phyloP scores from a whole-genome alignment of 306 rosid species.

The Quercus parvula region DNA sequence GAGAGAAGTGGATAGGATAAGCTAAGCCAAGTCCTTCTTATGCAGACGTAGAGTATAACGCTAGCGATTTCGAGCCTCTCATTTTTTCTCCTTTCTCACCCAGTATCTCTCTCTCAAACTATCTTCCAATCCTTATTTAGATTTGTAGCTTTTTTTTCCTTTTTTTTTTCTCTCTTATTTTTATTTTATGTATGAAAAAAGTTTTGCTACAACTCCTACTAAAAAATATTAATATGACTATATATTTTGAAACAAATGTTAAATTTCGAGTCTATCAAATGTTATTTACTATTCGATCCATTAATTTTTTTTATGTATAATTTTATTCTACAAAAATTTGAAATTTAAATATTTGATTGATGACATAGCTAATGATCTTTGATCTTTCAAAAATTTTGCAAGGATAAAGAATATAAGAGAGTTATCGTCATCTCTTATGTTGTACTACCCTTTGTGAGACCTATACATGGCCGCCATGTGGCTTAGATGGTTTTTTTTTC shows the following conservation, averaged over 20 bases:
- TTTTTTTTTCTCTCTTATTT: too few species aligned
- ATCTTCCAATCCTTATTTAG: background rate
- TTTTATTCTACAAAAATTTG: too few species aligned
- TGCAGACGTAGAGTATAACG: constrained; percentile 31
- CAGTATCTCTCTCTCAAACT: background rate
- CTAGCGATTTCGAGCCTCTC: constrained; percentile 72
- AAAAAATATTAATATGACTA: too few species aligned
- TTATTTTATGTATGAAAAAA: too few species aligned
- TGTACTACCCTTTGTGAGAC: background rate
- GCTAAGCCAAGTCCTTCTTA: constrained; percentile 47
- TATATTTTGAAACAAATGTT: too few species aligned
- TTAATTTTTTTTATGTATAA: too few species aligned
- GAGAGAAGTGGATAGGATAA: constrained; percentile 65
- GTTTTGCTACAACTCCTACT: too few species aligned
- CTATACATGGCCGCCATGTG: background rate
- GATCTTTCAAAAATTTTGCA: too few species aligned
- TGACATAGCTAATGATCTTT: too few species aligned
- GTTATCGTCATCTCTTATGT: background rate
- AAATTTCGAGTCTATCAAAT: fast-evolving
- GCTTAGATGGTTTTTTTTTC: background rate
- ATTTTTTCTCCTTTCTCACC: constrained; percentile 15
- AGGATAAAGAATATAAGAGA: background rate
- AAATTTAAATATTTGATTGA: too few species aligned
- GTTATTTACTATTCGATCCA: too few species aligned
- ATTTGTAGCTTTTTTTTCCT: background rate